These are phyloP conservation scores for Boletus vermiculosoides DNA, from an alignment of 768 basidiomycete species.

Conservation along the genomic window DNA sequence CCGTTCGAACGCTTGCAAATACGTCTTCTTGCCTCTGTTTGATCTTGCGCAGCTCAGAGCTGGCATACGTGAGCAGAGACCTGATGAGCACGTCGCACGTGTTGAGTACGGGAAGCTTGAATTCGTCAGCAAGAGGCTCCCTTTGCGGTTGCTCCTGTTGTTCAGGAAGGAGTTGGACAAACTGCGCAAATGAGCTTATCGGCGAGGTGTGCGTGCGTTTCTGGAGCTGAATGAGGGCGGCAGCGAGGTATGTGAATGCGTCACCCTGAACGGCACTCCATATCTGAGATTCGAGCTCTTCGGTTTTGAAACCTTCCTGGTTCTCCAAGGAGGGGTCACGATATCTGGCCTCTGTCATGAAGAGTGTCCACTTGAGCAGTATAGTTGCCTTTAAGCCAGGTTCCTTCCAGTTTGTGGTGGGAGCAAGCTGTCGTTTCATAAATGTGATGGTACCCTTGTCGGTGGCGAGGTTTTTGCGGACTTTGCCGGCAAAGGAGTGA, in stretches of 20 bases:
- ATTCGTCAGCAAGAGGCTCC: constrained; percentile 43
- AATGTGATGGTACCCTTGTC: constrained; percentile 48
- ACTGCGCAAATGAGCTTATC: constrained; percentile 39
- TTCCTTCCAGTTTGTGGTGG: constrained; percentile 63
- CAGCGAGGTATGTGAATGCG: constrained; percentile 69
- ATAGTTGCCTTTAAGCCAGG: constrained; percentile 68
- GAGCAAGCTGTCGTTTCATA: constrained; percentile 58
- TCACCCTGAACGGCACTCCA: constrained; percentile 84
- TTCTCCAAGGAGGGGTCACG: constrained; percentile 64
- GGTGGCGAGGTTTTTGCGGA: constrained; percentile 48
- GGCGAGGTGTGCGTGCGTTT: constrained; percentile 34
- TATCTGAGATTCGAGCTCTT: constrained; percentile 77
- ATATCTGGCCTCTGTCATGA: constrained; percentile 74
- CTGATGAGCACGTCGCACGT: constrained; percentile 72
- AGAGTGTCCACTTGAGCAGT: constrained; percentile 86
- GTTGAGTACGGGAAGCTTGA: constrained; percentile 54
- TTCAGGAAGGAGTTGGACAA: constrained; percentile 37
- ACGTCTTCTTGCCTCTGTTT: constrained; percentile 89
- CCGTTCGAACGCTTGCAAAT: constrained; percentile 62
- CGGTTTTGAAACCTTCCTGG: constrained; percentile 64
- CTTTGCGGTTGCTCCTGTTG: constrained; percentile 35
- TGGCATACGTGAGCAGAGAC: constrained; percentile 70
- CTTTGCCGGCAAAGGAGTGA: constrained; percentile 40
- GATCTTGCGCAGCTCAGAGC: constrained; percentile 80
- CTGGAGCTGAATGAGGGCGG: constrained; percentile 57